phyloP scores from a whole-genome alignment of 208 protist genomes.

The Trichomonas gallinae region DNA sequence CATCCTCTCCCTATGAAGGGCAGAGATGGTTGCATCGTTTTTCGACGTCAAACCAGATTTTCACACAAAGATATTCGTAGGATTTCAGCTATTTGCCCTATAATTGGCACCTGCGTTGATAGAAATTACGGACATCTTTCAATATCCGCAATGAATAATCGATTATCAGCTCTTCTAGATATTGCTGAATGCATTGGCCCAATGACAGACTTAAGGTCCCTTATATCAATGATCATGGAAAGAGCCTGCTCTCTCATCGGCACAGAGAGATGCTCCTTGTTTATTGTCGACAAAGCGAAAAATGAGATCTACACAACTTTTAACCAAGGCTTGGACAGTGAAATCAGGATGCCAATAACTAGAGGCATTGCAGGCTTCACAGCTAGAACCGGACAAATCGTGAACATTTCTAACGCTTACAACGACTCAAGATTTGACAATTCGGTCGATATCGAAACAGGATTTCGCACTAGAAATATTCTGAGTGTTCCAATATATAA shows the following conservation, averaged over 20 bases:
- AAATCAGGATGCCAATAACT: background rate
- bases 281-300: background rate
- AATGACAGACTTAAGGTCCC: background rate
- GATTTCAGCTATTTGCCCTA: too few species aligned
- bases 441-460: background rate
- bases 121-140: background rate
- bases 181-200: background rate
- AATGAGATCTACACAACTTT: background rate
- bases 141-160: too few species aligned
- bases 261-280: background rate
- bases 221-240: background rate
- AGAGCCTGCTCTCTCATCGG: background rate
- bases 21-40: too few species aligned
- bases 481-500: slow-evolving; percentile 25
- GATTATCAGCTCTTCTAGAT: background rate
- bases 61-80: too few species aligned
- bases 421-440: slow-evolving; percentile 38
- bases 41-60: too few species aligned
- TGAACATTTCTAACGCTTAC: slow-evolving; percentile 47
- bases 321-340: background rate
- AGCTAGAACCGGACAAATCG: slow-evolving; percentile 31
- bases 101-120: background rate
- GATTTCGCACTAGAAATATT: background rate
- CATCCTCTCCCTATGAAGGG: too few species aligned
- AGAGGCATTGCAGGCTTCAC: slow-evolving; percentile 30